Evolutionary conservation across 345 rosid species (phyloP), one percentile per base, ranked within the genome.

Genomic region (Salix dunnii): DNA sequence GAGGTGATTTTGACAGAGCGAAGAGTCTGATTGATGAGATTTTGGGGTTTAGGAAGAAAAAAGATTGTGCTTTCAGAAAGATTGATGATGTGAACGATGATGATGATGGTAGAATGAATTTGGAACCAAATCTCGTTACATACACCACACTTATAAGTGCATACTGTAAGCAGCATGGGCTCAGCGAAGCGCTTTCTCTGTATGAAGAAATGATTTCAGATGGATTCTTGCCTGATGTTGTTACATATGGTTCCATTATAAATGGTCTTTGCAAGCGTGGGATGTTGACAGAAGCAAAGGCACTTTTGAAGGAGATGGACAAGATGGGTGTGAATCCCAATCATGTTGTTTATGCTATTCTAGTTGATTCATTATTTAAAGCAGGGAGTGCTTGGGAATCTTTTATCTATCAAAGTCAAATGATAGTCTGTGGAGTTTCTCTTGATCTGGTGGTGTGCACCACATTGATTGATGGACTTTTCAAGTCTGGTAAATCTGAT

Each of bases 381-480:
- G 81, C 85, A 43, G 85, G 89, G 27, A 78, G 74, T 77, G 74
- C 72, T 70, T 77, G 80, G 81, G 89, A 90, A 70, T 92, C 96
- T 71, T 85, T 89, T 82, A 85, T 89, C 64, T 87, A 88, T 71
- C 90, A 90, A 76, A 79, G 90, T 80, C 96, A 89, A 83, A 91
- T 93, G 93, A 78, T 91, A 62, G 90, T 88, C 77, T 90, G 89
- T 35, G 97, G 97, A 43, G 80, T 89, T 73, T 49, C 89, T 70
- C 87, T 95, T 79, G 94, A 95, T 85, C 82, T 91, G 81, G 89
- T 90, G 82, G 80, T 88, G 71, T 93, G 86, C 87, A 93, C 97
- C 48, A 78, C 86, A 75, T 74, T 95, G 85, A 82, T 95, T 78
- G 91, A 91, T 82, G 93, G 98, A 42, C 88, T 91, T 76, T 92